Base-by-base conservation (phyloP, 2,329 filamentous ascomycete genomes). In the Karstenula rhodostoma region DNA sequence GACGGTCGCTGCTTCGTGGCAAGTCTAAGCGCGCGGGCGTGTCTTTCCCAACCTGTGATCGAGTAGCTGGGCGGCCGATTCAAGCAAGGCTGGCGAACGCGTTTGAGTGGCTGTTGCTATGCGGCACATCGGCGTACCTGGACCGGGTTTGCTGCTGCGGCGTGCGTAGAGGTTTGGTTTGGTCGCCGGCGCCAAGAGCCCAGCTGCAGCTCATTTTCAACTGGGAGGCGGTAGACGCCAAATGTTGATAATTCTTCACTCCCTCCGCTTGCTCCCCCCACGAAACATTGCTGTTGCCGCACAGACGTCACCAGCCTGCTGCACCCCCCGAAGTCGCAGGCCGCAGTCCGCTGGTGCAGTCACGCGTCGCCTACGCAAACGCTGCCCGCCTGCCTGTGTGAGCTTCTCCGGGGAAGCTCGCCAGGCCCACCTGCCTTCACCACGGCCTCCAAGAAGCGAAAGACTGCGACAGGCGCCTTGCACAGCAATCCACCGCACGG, bases 371-470 rank as follows among this genome's bases (percentile, higher is more conserved):
- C 55, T 56, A 47, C 60, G 49, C 57, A 50, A 47, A 53, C 58
- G 56, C 57, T 55, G 52, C 55, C 54, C 48, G 58, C 62, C 63
- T 67, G 67, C 69, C 71, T 72, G 67, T 71, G 66, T 71, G 77
- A 77, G 76, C 75, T 77, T 56, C 64, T 54, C 67, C 29, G 29
- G 8, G 29, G 29, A 32, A 32, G 77, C 76, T 78, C 77, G 73
- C 73, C 69, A 75, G 75, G 72, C 75, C 63, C 67, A 63, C 69
- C 62, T 66, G 67, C 65, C 72, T 54, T 78, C 76, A 79, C 73
- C 53, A 79, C 77, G 77, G 76, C 77, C 66, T 78, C 76, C 65
- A 82, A 82, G 78, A 82, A 82, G 75, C 79, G 80, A 65, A 82
- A 80, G 79, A 78, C 80, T 64, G 77, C 73, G 68, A 71, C 73